These are phyloP conservation scores for Acanthamoeba castellanii DNA, from an alignment of 208 protist species.

Conservation along the genomic window DNA sequence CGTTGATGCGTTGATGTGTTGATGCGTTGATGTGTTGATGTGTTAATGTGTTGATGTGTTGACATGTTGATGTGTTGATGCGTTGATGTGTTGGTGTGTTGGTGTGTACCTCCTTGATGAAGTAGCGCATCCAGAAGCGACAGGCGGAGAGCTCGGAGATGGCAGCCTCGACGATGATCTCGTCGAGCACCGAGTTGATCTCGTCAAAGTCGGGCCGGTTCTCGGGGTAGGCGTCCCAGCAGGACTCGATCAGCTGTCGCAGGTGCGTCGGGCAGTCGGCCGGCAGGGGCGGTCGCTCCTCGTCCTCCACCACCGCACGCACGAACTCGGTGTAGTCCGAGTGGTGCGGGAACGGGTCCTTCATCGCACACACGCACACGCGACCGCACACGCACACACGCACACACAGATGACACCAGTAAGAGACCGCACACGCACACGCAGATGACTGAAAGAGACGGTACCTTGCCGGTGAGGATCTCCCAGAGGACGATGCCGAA, in stretches of 20 bases:
- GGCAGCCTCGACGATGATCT: slow-evolving; percentile 11
- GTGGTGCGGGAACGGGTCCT: slow-evolving; percentile 77
- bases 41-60: too few species aligned
- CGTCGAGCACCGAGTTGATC: neutral
- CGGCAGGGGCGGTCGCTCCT: slow-evolving; percentile 79
- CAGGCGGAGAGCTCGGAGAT: neutral
- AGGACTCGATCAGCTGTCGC: neutral
- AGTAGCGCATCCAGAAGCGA: slow-evolving; percentile 3
- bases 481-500: slow-evolving; percentile 42
- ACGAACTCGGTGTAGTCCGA: slow-evolving; percentile 78
- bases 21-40: too few species aligned
- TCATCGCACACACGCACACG: too few species aligned
- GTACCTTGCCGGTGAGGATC: neutral
- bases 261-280: slow-evolving; percentile 56
- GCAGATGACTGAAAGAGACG: neutral
- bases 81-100: too few species aligned
- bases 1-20: too few species aligned
- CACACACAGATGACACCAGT: neutral
- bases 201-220: slow-evolving; percentile 36
- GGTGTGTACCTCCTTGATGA: slow-evolving; percentile 20
- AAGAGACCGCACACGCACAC: neutral
- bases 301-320: slow-evolving; percentile 73
- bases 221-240: slow-evolving; percentile 72
- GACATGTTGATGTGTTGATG: too few species aligned
- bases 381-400: slow-evolving; percentile 73